phyloP scores from a whole-genome alignment of 2,329 filamentous ascomycete genomes.

The Pestalotiopsis sp. region DNA sequence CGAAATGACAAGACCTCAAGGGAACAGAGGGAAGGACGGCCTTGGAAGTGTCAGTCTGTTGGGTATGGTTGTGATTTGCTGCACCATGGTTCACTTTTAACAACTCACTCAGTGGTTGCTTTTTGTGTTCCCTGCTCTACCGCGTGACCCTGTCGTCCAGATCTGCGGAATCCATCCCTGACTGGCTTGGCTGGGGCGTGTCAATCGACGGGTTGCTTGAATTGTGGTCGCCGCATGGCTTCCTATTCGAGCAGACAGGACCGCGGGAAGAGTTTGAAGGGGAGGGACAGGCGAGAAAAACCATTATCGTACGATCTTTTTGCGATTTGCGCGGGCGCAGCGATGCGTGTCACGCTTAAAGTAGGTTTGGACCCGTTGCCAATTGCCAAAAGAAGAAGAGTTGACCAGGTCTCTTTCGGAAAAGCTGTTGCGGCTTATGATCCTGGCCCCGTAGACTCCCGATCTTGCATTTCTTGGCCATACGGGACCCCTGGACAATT shows the following conservation, averaged over 20 bases:
- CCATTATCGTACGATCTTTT: slow-evolving; percentile 7
- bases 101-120: background rate
- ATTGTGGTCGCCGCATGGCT: background rate
- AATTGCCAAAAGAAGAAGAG: background rate
- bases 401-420: background rate
- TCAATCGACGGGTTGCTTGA: background rate
- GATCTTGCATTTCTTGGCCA: background rate
- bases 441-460: slow-evolving; percentile 2
- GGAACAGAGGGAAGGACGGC: too few species aligned
- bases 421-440: background rate
- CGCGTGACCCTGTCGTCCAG: background rate
- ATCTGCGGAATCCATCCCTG: background rate
- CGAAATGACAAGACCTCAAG: too few species aligned
- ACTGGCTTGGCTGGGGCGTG: too few species aligned
- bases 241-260: slow-evolving; percentile 8
- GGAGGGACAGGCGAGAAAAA: background rate
- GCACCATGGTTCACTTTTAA: too few species aligned
- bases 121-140: background rate
- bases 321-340: background rate
- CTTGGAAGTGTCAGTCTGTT: too few species aligned
- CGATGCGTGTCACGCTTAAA: background rate
- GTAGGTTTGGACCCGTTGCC: background rate
- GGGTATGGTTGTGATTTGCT: too few species aligned
- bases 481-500: too few species aligned
- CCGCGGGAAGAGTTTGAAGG: background rate